A percentile compares a stretch with the other conserved stretches of the same genome.
phyloP scores from a whole-genome alignment of 2,329 filamentous ascomycete species.

The Cladobotryum protrusum region DNA sequence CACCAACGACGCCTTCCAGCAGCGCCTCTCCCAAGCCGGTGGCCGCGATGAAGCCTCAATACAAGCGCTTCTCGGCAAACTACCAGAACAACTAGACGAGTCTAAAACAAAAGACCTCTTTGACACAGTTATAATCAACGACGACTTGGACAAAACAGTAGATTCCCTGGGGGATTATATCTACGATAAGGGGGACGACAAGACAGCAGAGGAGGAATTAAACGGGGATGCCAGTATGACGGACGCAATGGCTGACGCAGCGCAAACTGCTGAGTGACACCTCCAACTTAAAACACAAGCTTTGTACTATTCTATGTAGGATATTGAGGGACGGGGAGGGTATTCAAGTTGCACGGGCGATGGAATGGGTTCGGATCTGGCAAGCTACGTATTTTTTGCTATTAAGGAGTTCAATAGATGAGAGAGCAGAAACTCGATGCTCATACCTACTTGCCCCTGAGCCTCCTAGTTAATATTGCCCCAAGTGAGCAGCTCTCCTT shows the following conservation, averaged over 20 bases:
- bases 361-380: too few relatives aligned
- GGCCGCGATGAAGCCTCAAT: constrained; percentile 17
- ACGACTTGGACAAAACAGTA: constrained; percentile 19
- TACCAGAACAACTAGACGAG: constrained; percentile 20
- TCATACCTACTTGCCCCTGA: too few relatives aligned
- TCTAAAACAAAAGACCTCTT: constrained; percentile 22
- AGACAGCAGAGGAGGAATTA: constrained; percentile 5
- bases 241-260: constrained; percentile 10
- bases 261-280: not conserved
- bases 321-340: too few relatives aligned
- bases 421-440: too few relatives aligned
- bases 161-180: constrained; percentile 22
- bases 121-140: constrained; percentile 21
- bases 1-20: constrained; percentile 18
- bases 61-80: constrained; percentile 18
- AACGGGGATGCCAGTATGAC: constrained; percentile 15
- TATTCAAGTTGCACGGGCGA: too few relatives aligned
- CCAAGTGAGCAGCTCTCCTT: too few relatives aligned
- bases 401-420: too few relatives aligned
- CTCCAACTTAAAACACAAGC: too few relatives aligned
- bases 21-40: constrained; percentile 23
- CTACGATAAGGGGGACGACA: constrained; percentile 16
- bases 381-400: too few relatives aligned
- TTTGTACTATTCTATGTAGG: too few relatives aligned
- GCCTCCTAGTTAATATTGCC: too few relatives aligned